Conservation (phyloP, 1,284 basidiomycete genomes). For the Rhodotorula glutinis region DNA sequence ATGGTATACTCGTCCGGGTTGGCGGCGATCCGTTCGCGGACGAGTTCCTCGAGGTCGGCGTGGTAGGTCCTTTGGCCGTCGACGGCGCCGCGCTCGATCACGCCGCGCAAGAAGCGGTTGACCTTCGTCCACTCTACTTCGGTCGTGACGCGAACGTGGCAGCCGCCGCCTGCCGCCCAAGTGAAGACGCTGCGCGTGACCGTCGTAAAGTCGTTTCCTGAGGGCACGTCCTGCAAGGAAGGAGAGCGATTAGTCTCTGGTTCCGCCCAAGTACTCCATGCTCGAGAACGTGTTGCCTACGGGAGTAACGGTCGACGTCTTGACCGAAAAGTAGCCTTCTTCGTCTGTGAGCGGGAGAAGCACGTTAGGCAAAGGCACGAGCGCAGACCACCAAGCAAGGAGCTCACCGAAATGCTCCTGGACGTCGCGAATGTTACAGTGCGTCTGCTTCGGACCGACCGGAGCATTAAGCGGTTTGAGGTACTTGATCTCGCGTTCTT, state of each 20-base stretch:
- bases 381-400: background rate
- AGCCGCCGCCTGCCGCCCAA: constrained; percentile 78
- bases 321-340: constrained; percentile 72
- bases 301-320: constrained; percentile 79
- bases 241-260: too few species aligned
- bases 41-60: constrained; percentile 72
- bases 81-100: constrained; percentile 48
- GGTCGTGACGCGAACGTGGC: constrained; percentile 81
- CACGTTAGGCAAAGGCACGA: background rate
- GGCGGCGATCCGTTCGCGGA: constrained; percentile 79
- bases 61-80: constrained; percentile 93
- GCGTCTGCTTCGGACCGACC: constrained; percentile 83
- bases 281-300: too few species aligned
- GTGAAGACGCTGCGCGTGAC: constrained; percentile 91
- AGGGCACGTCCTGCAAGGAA: constrained; percentile 69
- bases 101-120: constrained; percentile 26
- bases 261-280: too few species aligned
- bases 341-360: constrained; percentile 56
- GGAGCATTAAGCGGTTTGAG: constrained; percentile 76
- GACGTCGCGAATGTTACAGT: constrained; percentile 86
- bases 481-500: constrained; percentile 84
- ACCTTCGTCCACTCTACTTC: constrained; percentile 88
- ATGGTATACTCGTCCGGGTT: constrained; percentile 75
- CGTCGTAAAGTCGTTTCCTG: constrained; percentile 82
- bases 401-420: constrained; percentile 56